phyloP scores from a whole-genome alignment of 805 yeast species.

The Ogataea pignaliae region DNA sequence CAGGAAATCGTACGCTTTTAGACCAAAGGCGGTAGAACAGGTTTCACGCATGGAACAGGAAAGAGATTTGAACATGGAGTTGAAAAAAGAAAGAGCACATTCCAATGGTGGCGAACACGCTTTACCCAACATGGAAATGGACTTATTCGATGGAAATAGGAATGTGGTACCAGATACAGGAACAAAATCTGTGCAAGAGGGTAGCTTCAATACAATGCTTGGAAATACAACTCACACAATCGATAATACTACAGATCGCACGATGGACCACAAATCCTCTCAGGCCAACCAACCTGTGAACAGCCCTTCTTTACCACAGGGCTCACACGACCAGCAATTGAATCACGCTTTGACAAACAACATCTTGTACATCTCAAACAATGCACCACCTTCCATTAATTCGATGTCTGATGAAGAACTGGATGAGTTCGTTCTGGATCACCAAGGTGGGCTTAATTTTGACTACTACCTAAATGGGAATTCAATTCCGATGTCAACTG shows the following conservation, averaged over 20 bases:
- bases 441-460: background rate
- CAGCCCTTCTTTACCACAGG: too few species aligned
- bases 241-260: too few species aligned
- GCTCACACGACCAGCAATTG: background rate
- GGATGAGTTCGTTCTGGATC: conserved; percentile 9
- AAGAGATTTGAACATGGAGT: background rate
- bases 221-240: too few species aligned
- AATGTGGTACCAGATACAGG: too few species aligned
- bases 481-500: background rate
- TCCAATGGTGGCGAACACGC: background rate
- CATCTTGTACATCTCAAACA: conserved; percentile 30
- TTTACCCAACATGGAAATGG: background rate
- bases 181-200: too few species aligned
- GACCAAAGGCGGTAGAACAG: conserved; percentile 10
- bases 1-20: conserved; percentile 42
- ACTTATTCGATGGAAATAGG: too few species aligned
- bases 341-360: conserved; percentile 20
- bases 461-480: background rate
- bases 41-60: background rate
- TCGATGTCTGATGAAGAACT: conserved; percentile 29
- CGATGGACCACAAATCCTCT: too few species aligned
- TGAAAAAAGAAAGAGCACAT: background rate
- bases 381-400: conserved; percentile 36
- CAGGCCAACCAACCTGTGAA: too few species aligned
- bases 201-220: too few species aligned